Base-by-base conservation (phyloP, 2,329 filamentous ascomycete species). In the Xylaria hypoxylon region DNA sequence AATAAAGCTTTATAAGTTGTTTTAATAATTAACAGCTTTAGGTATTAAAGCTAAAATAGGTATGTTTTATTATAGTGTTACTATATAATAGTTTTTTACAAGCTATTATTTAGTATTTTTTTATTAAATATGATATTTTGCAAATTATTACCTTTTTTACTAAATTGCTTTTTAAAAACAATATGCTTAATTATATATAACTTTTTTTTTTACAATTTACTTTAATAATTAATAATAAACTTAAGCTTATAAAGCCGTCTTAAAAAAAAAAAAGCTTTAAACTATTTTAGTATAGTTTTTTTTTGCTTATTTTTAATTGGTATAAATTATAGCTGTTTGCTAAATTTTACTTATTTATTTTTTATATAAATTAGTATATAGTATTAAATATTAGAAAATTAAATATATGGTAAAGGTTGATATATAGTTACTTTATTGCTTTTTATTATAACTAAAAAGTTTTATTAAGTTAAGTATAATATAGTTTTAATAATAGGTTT, bases 51-150 rank as follows among this genome's bases (percentile, higher is more conserved):
- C 1, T 76, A 76, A 10, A 85, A 77, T 1, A 84, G 81, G 77
- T 91, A 91, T 61, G 81, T 82, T n/a, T 82, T 74, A 3, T 74
- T 59, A 70, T 88, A 91, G 76, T 90, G 89, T 0, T 90, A 79
- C 1, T 73, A 81, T 3, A 91, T 79, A 0, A 76, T 79, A 1
- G 81, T 80, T 0, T 75, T 73, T 61, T 89, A 38, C 0, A 13
- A 45, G 0, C 11, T 73, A 0, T 81, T 77, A 28, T 83, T 86
- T 5, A 62, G 58, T 28, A 60, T 38, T 67, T 63, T 84, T 55
- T 85, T 78, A 15, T 83, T 80, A 59, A 98, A 89, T 0, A 78
- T 86, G 51, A 87, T 82, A 0, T 79, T 86, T 56, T 83, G 82
- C 0, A 86, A 80, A 35, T 80, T 82, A 2, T 79, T 80, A 6